A percentile compares a stretch with the other conserved stretches of the same genome.
These are phyloP conservation scores for Penicillium palitans DNA, from an alignment of 2,329 filamentous ascomycete species.

Conservation along the genomic window DNA sequence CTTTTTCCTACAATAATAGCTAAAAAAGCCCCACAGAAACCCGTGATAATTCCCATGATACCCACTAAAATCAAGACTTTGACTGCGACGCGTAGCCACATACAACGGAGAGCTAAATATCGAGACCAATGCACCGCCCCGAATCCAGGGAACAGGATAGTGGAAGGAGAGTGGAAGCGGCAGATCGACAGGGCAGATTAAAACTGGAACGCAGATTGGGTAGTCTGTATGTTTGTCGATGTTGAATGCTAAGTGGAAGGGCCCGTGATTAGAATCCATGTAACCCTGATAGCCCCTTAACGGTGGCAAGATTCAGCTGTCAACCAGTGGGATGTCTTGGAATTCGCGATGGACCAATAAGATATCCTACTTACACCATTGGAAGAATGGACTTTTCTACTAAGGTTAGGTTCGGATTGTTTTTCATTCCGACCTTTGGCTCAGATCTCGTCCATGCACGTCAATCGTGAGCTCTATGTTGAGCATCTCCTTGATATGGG, in stretches of 20 bases:
- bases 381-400: neutral
- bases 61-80: neutral
- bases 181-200: slow-evolving; percentile 6
- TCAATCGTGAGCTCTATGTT: neutral
- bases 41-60: neutral
- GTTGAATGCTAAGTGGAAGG: neutral
- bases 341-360: slow-evolving; percentile 1
- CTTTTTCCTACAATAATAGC: neutral
- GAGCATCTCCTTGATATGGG: neutral
- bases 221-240: neutral
- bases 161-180: slow-evolving; percentile 14
- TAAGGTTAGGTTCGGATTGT: neutral
- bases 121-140: slow-evolving; percentile 10
- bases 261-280: slow-evolving; percentile 1
- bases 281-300: slow-evolving; percentile 6
- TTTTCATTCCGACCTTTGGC: neutral
- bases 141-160: slow-evolving; percentile 9
- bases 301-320: slow-evolving; percentile 3
- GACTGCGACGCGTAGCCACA: neutral
- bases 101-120: neutral
- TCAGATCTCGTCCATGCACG: neutral
- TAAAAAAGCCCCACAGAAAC: neutral
- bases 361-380: neutral
- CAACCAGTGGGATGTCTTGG: slow-evolving; percentile 1
- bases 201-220: neutral